Conservation (phyloP, 2,329 filamentous ascomycete species). For the Phialocephala sp. region DNA sequence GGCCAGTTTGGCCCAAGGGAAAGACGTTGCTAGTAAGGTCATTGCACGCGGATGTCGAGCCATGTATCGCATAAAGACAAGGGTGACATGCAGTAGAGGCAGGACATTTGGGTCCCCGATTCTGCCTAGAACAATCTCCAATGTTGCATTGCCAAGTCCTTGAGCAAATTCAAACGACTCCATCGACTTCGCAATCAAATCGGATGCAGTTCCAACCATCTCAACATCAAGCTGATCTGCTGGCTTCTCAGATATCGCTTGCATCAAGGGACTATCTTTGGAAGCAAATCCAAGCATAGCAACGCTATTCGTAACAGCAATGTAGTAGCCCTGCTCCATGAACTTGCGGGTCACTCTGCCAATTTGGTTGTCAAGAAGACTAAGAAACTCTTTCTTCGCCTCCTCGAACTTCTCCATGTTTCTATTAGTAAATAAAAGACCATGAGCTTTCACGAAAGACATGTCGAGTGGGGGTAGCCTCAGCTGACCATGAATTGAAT, state of each 20-base stretch:
- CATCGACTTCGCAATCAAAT: constrained; percentile 8
- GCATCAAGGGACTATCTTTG: constrained; percentile 39
- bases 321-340: constrained; percentile 58
- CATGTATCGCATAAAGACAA: constrained; percentile 38
- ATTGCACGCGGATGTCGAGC: constrained; percentile 32
- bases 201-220: constrained; percentile 5
- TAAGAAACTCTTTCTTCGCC: constrained; percentile 56
- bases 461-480: constrained; percentile 57
- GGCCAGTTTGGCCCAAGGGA: constrained; percentile 37
- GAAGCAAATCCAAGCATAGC: constrained; percentile 41
- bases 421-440: constrained; percentile 63
- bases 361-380: constrained; percentile 63
- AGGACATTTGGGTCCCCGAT: constrained; percentile 40
- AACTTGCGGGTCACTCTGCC: constrained; percentile 50
- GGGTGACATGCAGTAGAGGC: constrained; percentile 39
- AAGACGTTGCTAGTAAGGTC: constrained; percentile 28
- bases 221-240: no score
- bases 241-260: no score
- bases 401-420: constrained; percentile 52
- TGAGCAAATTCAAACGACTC: constrained; percentile 33
- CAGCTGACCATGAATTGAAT: constrained; percentile 45
- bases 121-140: constrained; percentile 34
- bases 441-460: constrained; percentile 68
- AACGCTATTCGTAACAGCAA: constrained; percentile 55
- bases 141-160: constrained; percentile 30